Evolutionary conservation across 2,329 filamentous ascomycete genomes (phyloP), one percentile per base, ranked within the genome.

Genomic region (Colletotrichum spaethianum): DNA sequence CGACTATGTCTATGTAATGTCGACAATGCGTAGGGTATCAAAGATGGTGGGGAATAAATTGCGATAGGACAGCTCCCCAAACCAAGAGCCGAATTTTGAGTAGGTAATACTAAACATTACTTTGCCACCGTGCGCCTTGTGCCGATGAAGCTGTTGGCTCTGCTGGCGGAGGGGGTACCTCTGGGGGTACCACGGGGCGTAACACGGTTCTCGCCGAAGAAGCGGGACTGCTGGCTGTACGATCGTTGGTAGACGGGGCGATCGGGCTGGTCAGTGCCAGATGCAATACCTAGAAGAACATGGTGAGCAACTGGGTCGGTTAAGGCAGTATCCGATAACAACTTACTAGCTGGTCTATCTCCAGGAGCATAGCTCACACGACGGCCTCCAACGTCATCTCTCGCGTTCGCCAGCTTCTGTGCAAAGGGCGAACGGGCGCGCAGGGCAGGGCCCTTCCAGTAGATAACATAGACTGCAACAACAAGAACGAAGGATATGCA

Each of bases 391-490:
- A n/a, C 38, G 20, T 75, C 74, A 0, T 72, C 60, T 0, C 81
- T 79, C 18, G 80, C 86, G 23, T 83, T 82, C 14, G 88, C 88
- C 3, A 93, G 82, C 50, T 87, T 86, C 80, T 93, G 90, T 0
- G 92, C 92, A 75, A 93, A 93, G 0, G 88, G 87, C 16, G 91
- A 93, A 2, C 87, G 82, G 70, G 87, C 86, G 48, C 92, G 88
- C 20, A 93, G 85, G 0, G 74, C 73, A 0, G 90, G 90, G 0
- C 92, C 92, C 67, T 89, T 88, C 84, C 86, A 91, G 83, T 93
- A 93, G 73, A 93, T 91, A 57, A 89, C 83, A 73, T 93, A 93
- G 7, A 93, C 90, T 0, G 90, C 89, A 23, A 87, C 75, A 8
- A 92, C 90, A 1, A 93, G 85, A 0, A 91, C 74, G 61, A 90